These are phyloP conservation scores for Penicillium sp. DNA, from an alignment of 2,329 filamentous ascomycete species.

Conservation along the genomic window DNA sequence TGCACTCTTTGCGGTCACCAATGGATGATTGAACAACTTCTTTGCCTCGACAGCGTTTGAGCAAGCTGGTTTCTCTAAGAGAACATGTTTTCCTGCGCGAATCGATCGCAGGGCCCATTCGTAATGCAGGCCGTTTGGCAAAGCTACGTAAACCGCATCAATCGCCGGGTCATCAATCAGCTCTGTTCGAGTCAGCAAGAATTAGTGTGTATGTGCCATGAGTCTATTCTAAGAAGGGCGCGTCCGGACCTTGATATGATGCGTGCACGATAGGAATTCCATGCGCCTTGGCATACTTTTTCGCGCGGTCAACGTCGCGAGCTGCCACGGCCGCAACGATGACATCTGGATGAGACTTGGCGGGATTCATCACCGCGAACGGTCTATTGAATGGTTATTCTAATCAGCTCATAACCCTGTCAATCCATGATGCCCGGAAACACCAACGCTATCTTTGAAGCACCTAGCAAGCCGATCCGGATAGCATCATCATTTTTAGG, in stretches of 20 bases:
- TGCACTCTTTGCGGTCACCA: not conserved
- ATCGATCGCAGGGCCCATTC: slow-evolving; percentile 7
- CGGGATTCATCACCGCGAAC: not conserved
- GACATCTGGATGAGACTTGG: slow-evolving; percentile 4
- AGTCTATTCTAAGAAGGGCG: not conserved
- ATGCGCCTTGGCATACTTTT: slow-evolving; percentile 1
- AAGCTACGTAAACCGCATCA: not conserved
- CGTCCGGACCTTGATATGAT: slow-evolving; percentile 1
- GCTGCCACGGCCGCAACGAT: slow-evolving; percentile 2
- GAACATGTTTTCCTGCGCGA: slow-evolving; percentile 5
- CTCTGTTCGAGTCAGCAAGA: not conserved
- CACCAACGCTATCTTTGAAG: slow-evolving; percentile 5
- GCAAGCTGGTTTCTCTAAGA: slow-evolving; percentile 2
- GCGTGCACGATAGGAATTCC: slow-evolving; percentile 8
- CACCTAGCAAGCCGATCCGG: slow-evolving; percentile 3
- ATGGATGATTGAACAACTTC: slow-evolving; percentile 2
- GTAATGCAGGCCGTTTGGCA: slow-evolving; percentile 7
- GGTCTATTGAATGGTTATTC: not conserved
- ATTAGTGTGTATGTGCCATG: not conserved
- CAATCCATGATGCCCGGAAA: not conserved
- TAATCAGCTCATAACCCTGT: not conserved
- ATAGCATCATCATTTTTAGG: slow-evolving; percentile 5
- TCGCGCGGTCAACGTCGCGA: not conserved
- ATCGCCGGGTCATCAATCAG: slow-evolving; percentile 5
- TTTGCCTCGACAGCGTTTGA: slow-evolving; percentile 1